A percentile compares a stretch with the other conserved stretches of the same genome.
Conservation (phyloP, 495 filamentous ascomycete genomes). For the Chlorociboria aeruginascens region DNA sequence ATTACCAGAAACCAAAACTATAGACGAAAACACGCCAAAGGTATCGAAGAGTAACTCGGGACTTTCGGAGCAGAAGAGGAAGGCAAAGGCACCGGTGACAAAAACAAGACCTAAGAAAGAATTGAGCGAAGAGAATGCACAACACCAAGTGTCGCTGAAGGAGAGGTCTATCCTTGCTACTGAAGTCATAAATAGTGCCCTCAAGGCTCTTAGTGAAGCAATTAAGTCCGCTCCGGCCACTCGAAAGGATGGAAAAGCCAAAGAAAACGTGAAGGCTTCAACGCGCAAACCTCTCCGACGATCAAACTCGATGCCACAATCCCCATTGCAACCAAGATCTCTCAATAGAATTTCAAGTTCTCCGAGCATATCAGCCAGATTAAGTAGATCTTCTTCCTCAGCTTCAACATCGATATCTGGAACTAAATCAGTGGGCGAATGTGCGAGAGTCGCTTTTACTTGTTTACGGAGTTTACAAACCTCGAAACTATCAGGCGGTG, state of each 20-base stretch:
- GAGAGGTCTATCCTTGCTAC: slow-evolving; percentile 66
- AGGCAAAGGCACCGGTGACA: slow-evolving; percentile 23
- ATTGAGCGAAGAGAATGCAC: slow-evolving; percentile 5
- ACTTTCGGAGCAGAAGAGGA: slow-evolving; percentile 18
- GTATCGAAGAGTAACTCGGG: slow-evolving; percentile 1
- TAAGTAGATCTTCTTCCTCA: slow-evolving; percentile 25
- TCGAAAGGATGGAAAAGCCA: slow-evolving; percentile 17
- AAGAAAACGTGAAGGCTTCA: slow-evolving; percentile 24
- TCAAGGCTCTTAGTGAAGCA: slow-evolving; percentile 64
- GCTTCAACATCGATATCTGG: slow-evolving; percentile 22
- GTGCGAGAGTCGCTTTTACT: slow-evolving; percentile 60
- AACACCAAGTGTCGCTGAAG: slow-evolving; percentile 34
- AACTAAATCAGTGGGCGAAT: slow-evolving; percentile 49
- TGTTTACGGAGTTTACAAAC: slow-evolving; percentile 50
- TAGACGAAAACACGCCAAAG: neutral
- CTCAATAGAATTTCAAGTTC: slow-evolving; percentile 40
- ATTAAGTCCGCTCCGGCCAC: slow-evolving; percentile 35
- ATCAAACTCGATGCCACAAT: slow-evolving; percentile 34
- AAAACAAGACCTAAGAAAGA: slow-evolving; percentile 24
- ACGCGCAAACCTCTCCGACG: slow-evolving; percentile 28
- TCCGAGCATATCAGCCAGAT: slow-evolving; percentile 20
- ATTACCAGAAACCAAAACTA: slow-evolving; percentile 14
- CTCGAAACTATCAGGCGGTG: slow-evolving; percentile 26
- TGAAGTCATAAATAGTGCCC: slow-evolving; percentile 63
- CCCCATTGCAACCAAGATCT: slow-evolving; percentile 38